Evolutionary conservation across 257 asterid genomes (phyloP), one percentile per base, ranked within the genome.

Genomic region (Verbascum thapsus): DNA sequence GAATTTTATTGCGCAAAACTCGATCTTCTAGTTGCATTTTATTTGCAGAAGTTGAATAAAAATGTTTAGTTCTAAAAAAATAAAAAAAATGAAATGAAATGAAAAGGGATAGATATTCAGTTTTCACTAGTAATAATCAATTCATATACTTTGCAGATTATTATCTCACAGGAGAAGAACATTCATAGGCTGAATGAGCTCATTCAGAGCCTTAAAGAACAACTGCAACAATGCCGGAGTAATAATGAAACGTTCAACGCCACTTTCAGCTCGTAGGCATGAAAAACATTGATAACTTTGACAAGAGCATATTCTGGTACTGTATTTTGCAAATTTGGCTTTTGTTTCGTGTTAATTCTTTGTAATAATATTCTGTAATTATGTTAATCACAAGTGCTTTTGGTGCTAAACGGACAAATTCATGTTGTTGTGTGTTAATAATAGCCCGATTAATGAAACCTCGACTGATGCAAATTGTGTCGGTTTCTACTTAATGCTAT

Each of bases 81-180:
- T n/a, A n/a, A n/a, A n/a, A n/a, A n/a, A n/a, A n/a, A n/a, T n/a
- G n/a, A n/a, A n/a, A n/a, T n/a, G n/a, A n/a, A n/a, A n/a, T n/a
- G n/a, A n/a, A n/a, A n/a, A n/a, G n/a, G n/a, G n/a, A n/a, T n/a
- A n/a, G n/a, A n/a, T n/a, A n/a, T n/a, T n/a, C n/a, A n/a, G n/a
- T n/a, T n/a, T n/a, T n/a, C n/a, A n/a, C n/a, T n/a, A n/a, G n/a
- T n/a, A n/a, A n/a, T n/a, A n/a, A n/a, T n/a, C n/a, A n/a, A n/a
- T n/a, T n/a, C n/a, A n/a, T n/a, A n/a, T n/a, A n/a, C n/a, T 34
- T 4, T 76, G 77, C 83, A 84, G 88, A 73, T 79, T 32, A 85
- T 80, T 53, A 69, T 82, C 56, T 66, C 83, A 19, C 88, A 85
- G 64, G 92, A 85, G 74, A 85, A 82, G 82, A 77, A 66, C 76